Evolutionary conservation across 2,329 filamentous ascomycete species (phyloP).

Genomic region (Penicillium sumatraense): DNA sequence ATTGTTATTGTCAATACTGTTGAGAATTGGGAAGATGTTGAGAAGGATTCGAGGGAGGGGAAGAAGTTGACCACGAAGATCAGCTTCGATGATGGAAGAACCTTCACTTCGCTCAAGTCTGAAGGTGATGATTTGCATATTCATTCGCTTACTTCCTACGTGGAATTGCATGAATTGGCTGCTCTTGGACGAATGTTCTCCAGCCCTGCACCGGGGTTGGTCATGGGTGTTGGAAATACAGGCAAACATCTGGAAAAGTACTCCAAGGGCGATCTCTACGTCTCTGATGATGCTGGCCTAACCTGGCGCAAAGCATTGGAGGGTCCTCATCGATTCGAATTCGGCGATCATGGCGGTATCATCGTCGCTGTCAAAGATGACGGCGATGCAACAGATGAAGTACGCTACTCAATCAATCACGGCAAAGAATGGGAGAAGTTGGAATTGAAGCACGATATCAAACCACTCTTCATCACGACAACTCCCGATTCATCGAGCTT

Average conservation of each 20-base stretch:
- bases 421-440: constrained; percentile 77
- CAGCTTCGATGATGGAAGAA: constrained; percentile 93
- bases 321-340: constrained; percentile 92
- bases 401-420: constrained; percentile 85
- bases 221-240: constrained; percentile 93
- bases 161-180: constrained; percentile 49
- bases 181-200: constrained; percentile 90
- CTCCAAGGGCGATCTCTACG: constrained; percentile 75
- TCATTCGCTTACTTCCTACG: constrained; percentile 81
- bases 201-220: constrained; percentile 86
- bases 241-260: constrained; percentile 75
- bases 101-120: constrained; percentile 74
- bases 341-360: constrained; percentile 90
- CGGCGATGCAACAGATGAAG: constrained; percentile 57
- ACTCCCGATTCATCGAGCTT: constrained; percentile 90
- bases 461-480: constrained; percentile 77
- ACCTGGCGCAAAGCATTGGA: constrained; percentile 77
- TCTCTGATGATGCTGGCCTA: constrained; percentile 88
- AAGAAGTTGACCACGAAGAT: constrained; percentile 75
- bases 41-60: constrained; percentile 61
- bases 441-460: constrained; percentile 72
- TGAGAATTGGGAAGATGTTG: constrained; percentile 79
- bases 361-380: constrained; percentile 79
- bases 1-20: constrained; percentile 90
- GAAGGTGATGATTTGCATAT: constrained; percentile 75